Evolutionary conservation across 164 flowering plant genomes (phyloP), one percentile per base, ranked within the genome.

Genomic region (Vitis rotundifolia): DNA sequence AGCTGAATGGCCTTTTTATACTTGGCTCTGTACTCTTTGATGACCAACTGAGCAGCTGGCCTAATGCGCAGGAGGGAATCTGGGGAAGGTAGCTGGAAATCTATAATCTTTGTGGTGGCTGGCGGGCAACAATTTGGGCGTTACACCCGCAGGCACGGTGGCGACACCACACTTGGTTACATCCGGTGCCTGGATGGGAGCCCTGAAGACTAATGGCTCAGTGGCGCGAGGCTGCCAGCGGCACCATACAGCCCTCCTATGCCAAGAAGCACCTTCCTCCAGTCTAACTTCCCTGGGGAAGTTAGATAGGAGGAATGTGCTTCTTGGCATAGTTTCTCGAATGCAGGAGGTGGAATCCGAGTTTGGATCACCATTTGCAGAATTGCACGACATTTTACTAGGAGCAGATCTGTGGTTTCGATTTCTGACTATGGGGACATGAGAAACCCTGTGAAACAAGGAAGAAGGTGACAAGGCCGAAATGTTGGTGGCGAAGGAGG

Each of bases 121-220:
- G 93, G 96, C 0, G 96, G 93, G 77, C 93, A 89, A 59, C 93
- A 88, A 54, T 84, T 75, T 29, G 1, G 76, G 71, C 9, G 4
- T 48, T 2, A 68, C 79, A 0, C 78, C 78, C 5, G 74, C 68
- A 0, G 85, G 81, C 9, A 80, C 15, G 37, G 78, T 80, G 0
- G 85, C 80, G 2, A 55, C 8, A 13, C 80, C 82, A 49, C 89
- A 86, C n/a, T 71, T 67, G 15, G 69, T 11, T 0, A 77, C 0
- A 49, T 81, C 77, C 13, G 85, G 85, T 7, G 82, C 72, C 9
- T 64, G 22, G 0, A 79, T 19, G 0, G 89, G 85, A 14, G 72
- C 76, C 0, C 78, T 86, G 0, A 68, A 15, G 48, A 86, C 84
- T 2, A 70, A 37, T 1, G 68, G 68, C 50, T 71, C 74, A 0